Base-by-base conservation (phyloP, 805 yeast genomes). In the Metschnikowia hibisci region DNA sequence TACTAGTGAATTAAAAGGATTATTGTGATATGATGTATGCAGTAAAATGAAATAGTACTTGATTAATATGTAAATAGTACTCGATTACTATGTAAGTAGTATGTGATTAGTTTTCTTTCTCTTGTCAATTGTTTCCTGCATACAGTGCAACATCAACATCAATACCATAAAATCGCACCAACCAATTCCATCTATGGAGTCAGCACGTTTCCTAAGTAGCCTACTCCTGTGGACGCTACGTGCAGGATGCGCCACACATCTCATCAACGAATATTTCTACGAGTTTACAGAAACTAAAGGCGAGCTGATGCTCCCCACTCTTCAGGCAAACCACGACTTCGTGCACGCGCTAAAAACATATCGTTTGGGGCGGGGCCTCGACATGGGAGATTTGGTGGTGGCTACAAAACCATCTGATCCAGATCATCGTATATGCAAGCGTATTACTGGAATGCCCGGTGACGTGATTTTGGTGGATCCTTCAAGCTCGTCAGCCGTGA, bases 391-490 rank as follows among this genome's bases (percentile, higher is more conserved):
- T 58, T 76, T 91, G 43, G 77, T 93, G 2, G 93, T 91, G 29
- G 90, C 95, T 2, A 65, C 77, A 25, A 93, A 93, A 60, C 99
- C 99, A 1, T 86, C 95, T 2, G 90, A 85, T 51, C 95, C 96
- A 0, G 73, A 74, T 14, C 86, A 82, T 55, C 69, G 95, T 43
- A 95, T 93, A 2, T 93, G 99, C 58, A 93, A 93, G 57, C 73
- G 99, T 43, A 82, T 93, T 16, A 83, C 96, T 0, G 99, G 98
- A 0, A 84, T 91, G 95, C 95, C 97, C 0, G 98, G 98, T 1
- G 98, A 91, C 67, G 58, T 82, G 13, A 78, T 93, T 3, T 61
- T 84, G 42, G 73, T 86, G 3, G 97, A 93, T 59, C 97, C 97
- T 10, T 78, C 88, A 33, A 71, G 76, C 44, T 67, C 77, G 13